phyloP scores from a whole-genome alignment of 1,284 basidiomycete species.

The Stygiomarasmius scandens region DNA sequence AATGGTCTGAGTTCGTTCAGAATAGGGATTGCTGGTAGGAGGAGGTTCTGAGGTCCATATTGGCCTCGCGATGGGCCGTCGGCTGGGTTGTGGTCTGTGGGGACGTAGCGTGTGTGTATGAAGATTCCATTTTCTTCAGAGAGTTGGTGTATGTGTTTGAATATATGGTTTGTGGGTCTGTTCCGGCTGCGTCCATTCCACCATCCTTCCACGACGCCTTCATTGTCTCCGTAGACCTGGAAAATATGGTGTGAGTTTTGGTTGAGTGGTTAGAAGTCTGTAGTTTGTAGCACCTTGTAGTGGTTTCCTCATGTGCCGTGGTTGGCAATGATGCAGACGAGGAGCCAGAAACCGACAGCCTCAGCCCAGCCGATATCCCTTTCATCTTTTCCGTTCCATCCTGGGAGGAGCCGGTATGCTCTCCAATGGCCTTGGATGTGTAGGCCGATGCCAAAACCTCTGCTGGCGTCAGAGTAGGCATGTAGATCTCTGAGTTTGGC shows the following conservation, averaged over 20 bases:
- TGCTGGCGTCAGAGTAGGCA: conserved; percentile 49
- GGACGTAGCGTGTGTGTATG: conserved; percentile 26
- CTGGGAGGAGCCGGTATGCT: conserved; percentile 36
- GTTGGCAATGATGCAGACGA: conserved; percentile 26
- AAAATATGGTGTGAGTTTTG: background rate
- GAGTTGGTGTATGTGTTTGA: conserved; percentile 25
- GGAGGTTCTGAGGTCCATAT: conserved; percentile 25
- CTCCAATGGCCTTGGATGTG: conserved; percentile 35
- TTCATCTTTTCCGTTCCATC: conserved; percentile 29
- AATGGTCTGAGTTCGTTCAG: conserved; percentile 25
- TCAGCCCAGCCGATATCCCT: conserved; percentile 39
- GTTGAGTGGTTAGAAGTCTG: background rate
- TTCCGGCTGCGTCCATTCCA: conserved; percentile 36
- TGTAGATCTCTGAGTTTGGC: conserved; percentile 25
- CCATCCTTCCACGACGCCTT: conserved; percentile 42
- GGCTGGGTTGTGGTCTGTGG: conserved; percentile 39
- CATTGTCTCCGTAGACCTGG: conserved; percentile 37
- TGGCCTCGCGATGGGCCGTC: conserved; percentile 41
- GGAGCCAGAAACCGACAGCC: conserved; percentile 38
- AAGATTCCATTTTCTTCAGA: background rate
- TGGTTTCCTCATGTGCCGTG: conserved; percentile 7
- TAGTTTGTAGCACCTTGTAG: conserved; percentile 17
- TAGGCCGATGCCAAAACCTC: conserved; percentile 38
- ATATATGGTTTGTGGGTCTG: conserved; percentile 20
- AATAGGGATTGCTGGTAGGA: conserved; percentile 37